Base-by-base conservation (phyloP, 1,139 yeast species). In the Meyerozyma sp. region DNA sequence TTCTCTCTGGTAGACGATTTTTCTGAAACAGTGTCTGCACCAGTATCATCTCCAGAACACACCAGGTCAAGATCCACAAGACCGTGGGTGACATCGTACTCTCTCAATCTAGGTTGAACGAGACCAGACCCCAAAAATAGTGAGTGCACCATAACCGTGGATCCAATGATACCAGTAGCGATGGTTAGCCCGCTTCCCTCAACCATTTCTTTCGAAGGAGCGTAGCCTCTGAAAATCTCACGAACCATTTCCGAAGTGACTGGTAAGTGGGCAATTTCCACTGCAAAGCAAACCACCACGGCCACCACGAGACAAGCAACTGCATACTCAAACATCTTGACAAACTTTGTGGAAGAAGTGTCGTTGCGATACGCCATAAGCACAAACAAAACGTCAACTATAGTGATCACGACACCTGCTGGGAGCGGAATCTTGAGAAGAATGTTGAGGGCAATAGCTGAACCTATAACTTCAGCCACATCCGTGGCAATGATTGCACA, bases 131-230 rank as follows among this genome's bases (percentile, higher is more conserved):
- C 93, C 50, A 85, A 70, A 54, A 84, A 84, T 44, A 85, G 66
- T 18, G 88, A 81, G 57, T 85, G 93, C 32, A 90, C 88, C 93
- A 85, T 85, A 26, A 85, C 93, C 0, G 93, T 85, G 26, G 93
- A 87, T 58, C 94, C 94, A 40, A 87, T 68, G 52, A 87, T 80
- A 14, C 91, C 84, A 21, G 89, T 82, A 5, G 93, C 87, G 40
- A 82, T 77, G 48, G 86, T 81, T 58, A 86, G 66, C 7, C 94
- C 93, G 44, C 69, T 69, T 10, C 81, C 79, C 41, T 75, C 68
- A 48, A 86, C 75, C 73, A 85, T 76, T 49, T 78, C 75, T 29
- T 63, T 60, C 0, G 89, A 82, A 1, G 95, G 95, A 0, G 77
- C 77, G 62, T 66, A 87, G 0, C 95, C 95, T 48, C 87, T 67